Base-by-base conservation (phyloP, 2,329 filamentous ascomycete species). In the Alternaria panax region DNA sequence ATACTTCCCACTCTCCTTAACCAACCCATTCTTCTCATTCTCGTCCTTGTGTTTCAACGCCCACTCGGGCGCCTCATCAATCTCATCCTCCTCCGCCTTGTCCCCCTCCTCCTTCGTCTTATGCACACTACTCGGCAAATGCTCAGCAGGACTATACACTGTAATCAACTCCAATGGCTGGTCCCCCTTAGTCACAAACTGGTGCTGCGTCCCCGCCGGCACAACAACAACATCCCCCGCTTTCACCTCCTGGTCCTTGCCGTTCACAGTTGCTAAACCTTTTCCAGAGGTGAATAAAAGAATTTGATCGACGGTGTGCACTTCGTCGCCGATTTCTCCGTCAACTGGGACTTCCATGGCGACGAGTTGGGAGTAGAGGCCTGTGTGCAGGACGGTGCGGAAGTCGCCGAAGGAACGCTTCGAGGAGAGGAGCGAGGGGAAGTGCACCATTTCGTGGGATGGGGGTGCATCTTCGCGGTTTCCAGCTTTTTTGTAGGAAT, bases 291-390 rank as follows among this genome's bases (percentile, higher is more conserved):
- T 90, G 75, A 90, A 89, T 12, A 88, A 86, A 12, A 90, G 78
- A 55, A 87, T 85, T 65, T 90, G 87, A 63, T 90, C 87, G 36
- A 89, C 87, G 0, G 84, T 85, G 71, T 89, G 87, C 38, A 76
- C 87, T 76, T 89, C 87, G 52, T 89, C 87, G n/a, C 87, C 86
- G 65, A 90, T 89, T 28, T 90, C 87, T 2, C 87, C 87, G 14
- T 82, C 83, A 0, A 87, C 84, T 0, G 87, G 87, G 0, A 90
- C 81, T 42, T 86, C 87, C 87, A 89, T 90, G 0, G 87, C 81
- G 0, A 89, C 87, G 8, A 90, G 74, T 73, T 90, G 87, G 11
- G 81, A 70, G 72, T 88, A 89, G 7, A 89, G 75, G 0, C 87
- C 87, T 2, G 87, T 89, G 75, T 84, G 87, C 14, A 90, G 75